These are phyloP conservation scores for Ogataea nitratoaversa DNA, from an alignment of 805 yeast species.

Conservation along the genomic window DNA sequence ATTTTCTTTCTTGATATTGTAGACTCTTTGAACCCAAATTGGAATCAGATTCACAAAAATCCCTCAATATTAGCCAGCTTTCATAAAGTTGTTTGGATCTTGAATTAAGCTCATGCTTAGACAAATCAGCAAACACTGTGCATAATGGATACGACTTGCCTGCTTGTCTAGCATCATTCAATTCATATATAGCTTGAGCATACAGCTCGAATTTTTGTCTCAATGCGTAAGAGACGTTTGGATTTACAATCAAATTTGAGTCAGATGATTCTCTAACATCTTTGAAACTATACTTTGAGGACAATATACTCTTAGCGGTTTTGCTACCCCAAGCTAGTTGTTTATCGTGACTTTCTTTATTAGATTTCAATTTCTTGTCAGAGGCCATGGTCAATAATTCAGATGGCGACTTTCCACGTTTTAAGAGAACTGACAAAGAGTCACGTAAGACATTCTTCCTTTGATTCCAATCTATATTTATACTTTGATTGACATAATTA, in stretches of 20 bases:
- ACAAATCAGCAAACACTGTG: conserved; percentile 55
- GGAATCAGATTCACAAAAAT: conserved; percentile 36
- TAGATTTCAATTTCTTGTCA: conserved; percentile 12
- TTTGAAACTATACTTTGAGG: conserved; percentile 26
- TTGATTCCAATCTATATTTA: conserved; percentile 80
- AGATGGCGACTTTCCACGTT: conserved; percentile 22
- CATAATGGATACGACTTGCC: conserved; percentile 52
- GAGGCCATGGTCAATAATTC: conserved; percentile 12
- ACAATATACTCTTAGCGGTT: conserved; percentile 24
- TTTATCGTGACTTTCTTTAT: conserved; percentile 18
- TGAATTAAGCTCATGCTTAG: conserved; percentile 53
- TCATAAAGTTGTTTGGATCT: conserved; percentile 71
- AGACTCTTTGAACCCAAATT: conserved; percentile 31
- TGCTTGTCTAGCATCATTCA: conserved; percentile 65
- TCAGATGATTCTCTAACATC: conserved; percentile 25
- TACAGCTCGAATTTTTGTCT: conserved; percentile 63
- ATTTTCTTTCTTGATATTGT: conserved; percentile 26
- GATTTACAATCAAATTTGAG: conserved; percentile 21
- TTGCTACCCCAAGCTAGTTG: conserved; percentile 28
- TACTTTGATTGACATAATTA: conserved; percentile 61
- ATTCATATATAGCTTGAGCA: conserved; percentile 64
- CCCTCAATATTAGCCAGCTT: conserved; percentile 63
- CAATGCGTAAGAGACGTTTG: conserved; percentile 35
- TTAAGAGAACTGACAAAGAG: conserved; percentile 56
- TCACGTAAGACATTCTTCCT: conserved; percentile 71